These are phyloP conservation scores for Coemansia sp. DNA, from an alignment of 192 early-diverging fungal genomes.

Conservation along the genomic window DNA sequence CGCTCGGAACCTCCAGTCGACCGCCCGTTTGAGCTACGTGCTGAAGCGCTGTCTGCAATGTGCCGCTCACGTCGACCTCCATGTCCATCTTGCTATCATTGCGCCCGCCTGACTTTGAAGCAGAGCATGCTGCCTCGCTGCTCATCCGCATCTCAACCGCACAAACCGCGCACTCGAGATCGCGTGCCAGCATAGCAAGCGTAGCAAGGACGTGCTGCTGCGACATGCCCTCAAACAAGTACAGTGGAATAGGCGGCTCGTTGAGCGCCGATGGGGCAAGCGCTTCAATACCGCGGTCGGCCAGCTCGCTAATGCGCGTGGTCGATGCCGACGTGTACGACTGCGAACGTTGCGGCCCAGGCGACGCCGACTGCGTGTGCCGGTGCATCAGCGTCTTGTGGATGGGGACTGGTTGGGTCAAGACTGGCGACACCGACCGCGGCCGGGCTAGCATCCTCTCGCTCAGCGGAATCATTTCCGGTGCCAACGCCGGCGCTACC, in stretches of 20 bases:
- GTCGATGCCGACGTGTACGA: slow-evolving; percentile 5
- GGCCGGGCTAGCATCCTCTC: slow-evolving; percentile 8
- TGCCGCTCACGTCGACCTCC: slow-evolving; percentile 5
- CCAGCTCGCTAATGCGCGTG: slow-evolving; percentile 13
- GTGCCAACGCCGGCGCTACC: not conserved
- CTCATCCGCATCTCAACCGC: slow-evolving; percentile 23
- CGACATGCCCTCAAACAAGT: slow-evolving; percentile 46
- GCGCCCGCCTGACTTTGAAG: not conserved
- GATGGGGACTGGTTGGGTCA: slow-evolving; percentile 13
- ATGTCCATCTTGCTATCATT: slow-evolving; percentile 43
- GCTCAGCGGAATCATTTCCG: not conserved
- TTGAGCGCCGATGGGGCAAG: slow-evolving; percentile 32
- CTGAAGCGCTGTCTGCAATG: slow-evolving; percentile 29
- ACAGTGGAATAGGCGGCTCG: slow-evolving; percentile 47
- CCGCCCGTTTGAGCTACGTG: slow-evolving; percentile 17
- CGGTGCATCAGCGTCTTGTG: slow-evolving; percentile 18
- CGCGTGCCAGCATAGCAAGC: slow-evolving; percentile 43
- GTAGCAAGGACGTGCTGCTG: slow-evolving; percentile 33
- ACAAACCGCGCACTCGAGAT: slow-evolving; percentile 39
- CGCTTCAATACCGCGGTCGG: slow-evolving; percentile 12
- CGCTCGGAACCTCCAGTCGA: slow-evolving; percentile 1
- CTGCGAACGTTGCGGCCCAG: not conserved
- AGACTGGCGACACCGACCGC: slow-evolving; percentile 26
- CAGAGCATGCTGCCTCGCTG: not conserved
- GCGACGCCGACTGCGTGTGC: slow-evolving; percentile 35